Base-by-base conservation (phyloP, 1,284 basidiomycete genomes). In the Kwoniella shivajii region DNA sequence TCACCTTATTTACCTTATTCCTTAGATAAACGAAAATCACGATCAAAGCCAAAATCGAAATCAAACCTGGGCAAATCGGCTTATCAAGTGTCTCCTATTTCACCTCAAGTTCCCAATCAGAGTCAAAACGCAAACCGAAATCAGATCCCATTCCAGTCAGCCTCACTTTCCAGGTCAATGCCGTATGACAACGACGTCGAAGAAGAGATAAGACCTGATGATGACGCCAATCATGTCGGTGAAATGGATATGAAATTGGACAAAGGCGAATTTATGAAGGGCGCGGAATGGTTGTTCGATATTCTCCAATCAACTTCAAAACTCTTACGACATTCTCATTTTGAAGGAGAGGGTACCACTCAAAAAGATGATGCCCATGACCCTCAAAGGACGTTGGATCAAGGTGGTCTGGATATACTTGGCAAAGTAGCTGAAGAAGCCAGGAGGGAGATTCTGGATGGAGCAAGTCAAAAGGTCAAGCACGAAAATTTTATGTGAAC, bases 1-100 rank as follows among this genome's bases (percentile, higher is more conserved):
- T 51, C 50, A 26, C 50, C 50, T 34, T 51, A 43, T 27, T 20
- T 51, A 33, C 50, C 50, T 33, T 43, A 51, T 20, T 51, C 50
- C 18, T 34, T 51, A n/a, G 50, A 51, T 29, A 42, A 36, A n/a
- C 34, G 34, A 43, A 22, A 22, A 24, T n/a, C 22, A 26, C 6
- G 18, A 29, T 14, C 16, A 41, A 39, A 20, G 16, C 37, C 22
- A 16, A 20, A 39, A n/a, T 6, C 16, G 6, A n/a, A n/a, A n/a
- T n/a, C n/a, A n/a, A n/a, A n/a, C n/a, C n/a, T n/a, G n/a, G n/a
- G n/a, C n/a, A n/a, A n/a, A n/a, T n/a, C n/a, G n/a, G n/a, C n/a
- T n/a, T n/a, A n/a, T n/a, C n/a, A n/a, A n/a, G n/a, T n/a, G n/a
- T n/a, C n/a, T n/a, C n/a, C n/a, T n/a, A n/a, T n/a, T n/a, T n/a